Conservation (phyloP, 768 basidiomycete species). For the Xerocomellus amylosporus region DNA sequence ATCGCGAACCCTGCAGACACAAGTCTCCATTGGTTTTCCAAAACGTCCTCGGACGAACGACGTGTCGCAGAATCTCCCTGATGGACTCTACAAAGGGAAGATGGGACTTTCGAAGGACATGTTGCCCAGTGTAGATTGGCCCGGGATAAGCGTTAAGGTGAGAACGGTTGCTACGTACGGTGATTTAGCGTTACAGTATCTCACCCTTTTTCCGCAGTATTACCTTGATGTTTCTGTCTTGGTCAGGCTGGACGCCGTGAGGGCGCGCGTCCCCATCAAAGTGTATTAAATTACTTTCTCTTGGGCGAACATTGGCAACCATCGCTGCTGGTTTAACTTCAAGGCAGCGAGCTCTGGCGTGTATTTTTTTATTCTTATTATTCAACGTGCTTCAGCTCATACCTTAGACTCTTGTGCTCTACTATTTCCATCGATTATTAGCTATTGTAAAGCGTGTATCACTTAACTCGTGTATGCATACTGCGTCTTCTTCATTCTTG, state of each 20-base stretch:
- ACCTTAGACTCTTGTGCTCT: neutral
- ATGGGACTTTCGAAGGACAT: slow-evolving; percentile 55
- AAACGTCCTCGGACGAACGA: slow-evolving; percentile 56
- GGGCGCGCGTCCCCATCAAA: slow-evolving; percentile 60
- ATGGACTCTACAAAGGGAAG: slow-evolving; percentile 64
- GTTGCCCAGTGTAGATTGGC: slow-evolving; percentile 65
- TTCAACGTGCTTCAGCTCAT: neutral
- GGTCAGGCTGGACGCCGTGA: slow-evolving; percentile 58
- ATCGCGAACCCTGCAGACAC: slow-evolving; percentile 31
- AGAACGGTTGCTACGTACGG: slow-evolving; percentile 14
- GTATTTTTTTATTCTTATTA: neutral
- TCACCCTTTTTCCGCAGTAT: slow-evolving; percentile 44
- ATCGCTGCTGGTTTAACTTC: neutral
- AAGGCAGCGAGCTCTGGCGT: neutral
- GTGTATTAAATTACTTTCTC: slow-evolving; percentile 40
- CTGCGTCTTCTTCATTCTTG: neutral
- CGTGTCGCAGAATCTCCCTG: slow-evolving; percentile 54
- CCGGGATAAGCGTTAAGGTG: slow-evolving; percentile 67
- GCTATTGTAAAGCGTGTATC: slow-evolving; percentile 10
- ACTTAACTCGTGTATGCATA: neutral
- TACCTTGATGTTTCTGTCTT: slow-evolving; percentile 70
- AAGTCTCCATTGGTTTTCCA: slow-evolving; percentile 65
- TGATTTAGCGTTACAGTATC: slow-evolving; percentile 9
- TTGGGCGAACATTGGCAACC: neutral
- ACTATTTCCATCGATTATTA: neutral